A percentile compares a stretch with the other conserved stretches of the same genome.
These are phyloP conservation scores for Antitrichia curtipendula DNA, from an alignment of 225 moss, liverwort and hornwort genomes.

Conservation along the genomic window DNA sequence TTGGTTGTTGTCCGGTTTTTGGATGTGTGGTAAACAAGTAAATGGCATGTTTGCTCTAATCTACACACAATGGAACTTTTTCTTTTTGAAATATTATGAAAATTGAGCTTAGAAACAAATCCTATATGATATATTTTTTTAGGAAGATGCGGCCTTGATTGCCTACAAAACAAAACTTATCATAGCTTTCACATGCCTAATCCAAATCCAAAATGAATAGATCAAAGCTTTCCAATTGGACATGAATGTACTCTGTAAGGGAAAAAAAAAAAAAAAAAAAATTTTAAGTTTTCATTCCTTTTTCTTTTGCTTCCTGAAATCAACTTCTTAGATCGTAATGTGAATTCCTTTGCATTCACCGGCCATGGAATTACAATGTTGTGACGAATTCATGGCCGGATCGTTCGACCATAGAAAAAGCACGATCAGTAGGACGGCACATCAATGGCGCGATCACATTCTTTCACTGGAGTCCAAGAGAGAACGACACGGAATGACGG, in stretches of 20 bases:
- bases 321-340: no score
- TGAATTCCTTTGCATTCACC: not conserved
- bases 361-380: no score
- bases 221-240: not conserved
- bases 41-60: no score
- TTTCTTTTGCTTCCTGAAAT: no score
- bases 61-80: no score
- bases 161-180: not conserved
- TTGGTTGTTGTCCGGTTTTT: no score
- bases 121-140: fast-evolving
- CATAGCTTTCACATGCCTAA: not conserved
- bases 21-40: no score
- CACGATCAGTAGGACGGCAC: not conserved
- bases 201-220: not conserved
- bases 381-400: not conserved
- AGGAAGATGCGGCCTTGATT: not conserved
- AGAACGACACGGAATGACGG: not conserved
- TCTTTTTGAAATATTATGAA: no score
- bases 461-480: not conserved
- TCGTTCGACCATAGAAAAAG: not conserved
- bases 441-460: not conserved
- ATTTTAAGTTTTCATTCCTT: no score
- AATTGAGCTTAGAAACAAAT: no score
- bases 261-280: no score
- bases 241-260: not conserved